Conservation (phyloP, 2,329 filamentous ascomycete genomes). For the Aspergillus sp. region DNA sequence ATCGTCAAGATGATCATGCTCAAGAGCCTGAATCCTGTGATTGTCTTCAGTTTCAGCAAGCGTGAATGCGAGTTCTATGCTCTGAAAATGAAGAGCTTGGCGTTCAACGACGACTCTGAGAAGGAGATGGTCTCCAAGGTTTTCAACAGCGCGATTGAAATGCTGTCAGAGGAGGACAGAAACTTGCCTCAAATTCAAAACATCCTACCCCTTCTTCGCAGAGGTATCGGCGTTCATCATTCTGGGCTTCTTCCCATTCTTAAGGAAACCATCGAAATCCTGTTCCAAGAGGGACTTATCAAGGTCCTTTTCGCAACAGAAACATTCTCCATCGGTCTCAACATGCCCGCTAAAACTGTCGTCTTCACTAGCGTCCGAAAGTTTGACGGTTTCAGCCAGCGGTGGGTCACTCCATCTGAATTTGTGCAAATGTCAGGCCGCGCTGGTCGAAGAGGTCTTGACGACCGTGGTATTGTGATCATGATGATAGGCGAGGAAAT, state of each 20-base stretch:
- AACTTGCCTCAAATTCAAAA: conserved; percentile 86
- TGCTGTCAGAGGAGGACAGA: conserved; percentile 87
- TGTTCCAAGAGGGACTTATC: conserved; percentile 97
- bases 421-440: conserved; percentile 99
- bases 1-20: conserved; percentile 99
- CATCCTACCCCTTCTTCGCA: conserved; percentile 81
- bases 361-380: conserved; percentile 98
- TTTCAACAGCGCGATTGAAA: conserved; percentile 89
- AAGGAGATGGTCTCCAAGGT: conserved; percentile 93
- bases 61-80: conserved; percentile 91
- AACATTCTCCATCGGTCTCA: conserved; percentile 96
- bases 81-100: conserved; percentile 78
- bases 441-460: conserved; percentile 92
- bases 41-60: conserved; percentile 99
- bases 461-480: conserved; percentile 97
- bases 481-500: conserved; percentile 99
- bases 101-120: conserved; percentile 95
- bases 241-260: conserved; percentile 91
- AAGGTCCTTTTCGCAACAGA: conserved; percentile 98
- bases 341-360: conserved; percentile 99
- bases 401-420: conserved; percentile 89
- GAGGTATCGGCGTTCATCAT: conserved; percentile 96
- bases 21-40: conserved; percentile 96
- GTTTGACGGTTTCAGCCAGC: conserved; percentile 77
- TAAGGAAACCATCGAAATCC: conserved; percentile 97